Conservation (phyloP, 306 rosid genomes). For the Castanea crenata region DNA sequence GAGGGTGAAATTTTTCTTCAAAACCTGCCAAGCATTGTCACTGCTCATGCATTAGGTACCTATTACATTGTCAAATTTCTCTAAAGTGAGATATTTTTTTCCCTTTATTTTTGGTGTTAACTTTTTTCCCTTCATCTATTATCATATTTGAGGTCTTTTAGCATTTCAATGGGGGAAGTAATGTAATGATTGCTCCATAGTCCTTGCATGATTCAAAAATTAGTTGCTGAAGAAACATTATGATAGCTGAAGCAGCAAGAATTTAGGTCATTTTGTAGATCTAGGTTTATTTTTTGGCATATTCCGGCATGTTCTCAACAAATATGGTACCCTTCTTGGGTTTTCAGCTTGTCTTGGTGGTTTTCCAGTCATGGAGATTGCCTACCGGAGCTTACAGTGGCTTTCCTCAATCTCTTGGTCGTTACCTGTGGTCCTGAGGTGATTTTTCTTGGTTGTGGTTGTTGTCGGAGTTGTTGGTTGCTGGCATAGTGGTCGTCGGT, state of each 20-base stretch:
- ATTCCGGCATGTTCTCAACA: no score
- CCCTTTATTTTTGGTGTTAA: not conserved
- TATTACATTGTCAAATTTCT: constrained; percentile 3
- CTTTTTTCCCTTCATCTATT: not conserved
- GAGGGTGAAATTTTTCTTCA: constrained; percentile 98
- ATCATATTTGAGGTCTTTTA: not conserved
- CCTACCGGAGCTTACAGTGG: no score
- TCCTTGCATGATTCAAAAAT: not conserved
- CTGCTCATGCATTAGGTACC: constrained; percentile 92
- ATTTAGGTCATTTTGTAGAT: not conserved
- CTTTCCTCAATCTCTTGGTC: no score
- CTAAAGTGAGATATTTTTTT: not conserved
- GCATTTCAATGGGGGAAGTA: not conserved
- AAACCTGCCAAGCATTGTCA: constrained; percentile 84
- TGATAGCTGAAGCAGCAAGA: not conserved
- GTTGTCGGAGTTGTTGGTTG: no score
- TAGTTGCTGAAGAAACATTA: not conserved
- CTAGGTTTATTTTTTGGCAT: no score
- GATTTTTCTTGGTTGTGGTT: no score
- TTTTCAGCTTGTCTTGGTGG: no score
- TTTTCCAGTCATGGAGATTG: no score
- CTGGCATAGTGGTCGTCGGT: no score
- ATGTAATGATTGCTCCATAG: not conserved
- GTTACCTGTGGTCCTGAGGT: no score
- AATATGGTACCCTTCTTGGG: no score